A percentile compares a stretch with the other conserved stretches of the same genome.
Conservation (phyloP, 305 asterid genomes). For the Fraxinus albicans region DNA sequence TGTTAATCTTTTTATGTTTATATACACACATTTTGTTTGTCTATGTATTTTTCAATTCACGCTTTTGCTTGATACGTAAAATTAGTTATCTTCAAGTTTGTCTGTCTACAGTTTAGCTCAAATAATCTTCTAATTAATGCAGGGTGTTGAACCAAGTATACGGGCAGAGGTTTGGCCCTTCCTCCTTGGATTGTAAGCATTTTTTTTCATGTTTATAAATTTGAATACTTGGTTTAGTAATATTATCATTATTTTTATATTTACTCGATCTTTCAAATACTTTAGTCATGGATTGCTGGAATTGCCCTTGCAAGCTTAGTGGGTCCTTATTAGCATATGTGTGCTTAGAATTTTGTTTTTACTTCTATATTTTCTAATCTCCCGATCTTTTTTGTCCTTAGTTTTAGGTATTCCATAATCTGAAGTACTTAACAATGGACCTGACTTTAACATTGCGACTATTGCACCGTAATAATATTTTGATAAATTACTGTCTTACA, state of each 20-base stretch:
- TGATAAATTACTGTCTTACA: background rate
- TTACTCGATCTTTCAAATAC: background rate
- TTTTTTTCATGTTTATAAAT: background rate
- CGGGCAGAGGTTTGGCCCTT: constrained; percentile 95
- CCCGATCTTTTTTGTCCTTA: background rate
- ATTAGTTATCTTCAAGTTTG: background rate
- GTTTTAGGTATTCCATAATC: background rate
- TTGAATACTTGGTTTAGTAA: background rate
- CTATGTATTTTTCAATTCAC: background rate
- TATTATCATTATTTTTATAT: background rate
- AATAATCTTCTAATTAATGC: constrained; percentile 22
- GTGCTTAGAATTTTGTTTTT: background rate
- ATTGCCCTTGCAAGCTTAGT: background rate
- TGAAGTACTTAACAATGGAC: background rate
- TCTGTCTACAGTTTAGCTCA: constrained; percentile 1
- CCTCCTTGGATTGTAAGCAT: constrained; percentile 60
- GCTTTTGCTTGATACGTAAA: background rate
- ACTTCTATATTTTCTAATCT: background rate
- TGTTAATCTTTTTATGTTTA: constrained; percentile 22
- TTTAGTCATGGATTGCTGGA: background rate
- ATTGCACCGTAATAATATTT: background rate
- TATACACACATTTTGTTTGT: background rate
- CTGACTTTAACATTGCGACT: background rate
- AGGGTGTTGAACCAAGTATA: constrained; percentile 95
- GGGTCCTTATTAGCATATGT: background rate